Evolutionary conservation across 306 rosid genomes (phyloP).

Genomic region (Mimosa bimucronata): DNA sequence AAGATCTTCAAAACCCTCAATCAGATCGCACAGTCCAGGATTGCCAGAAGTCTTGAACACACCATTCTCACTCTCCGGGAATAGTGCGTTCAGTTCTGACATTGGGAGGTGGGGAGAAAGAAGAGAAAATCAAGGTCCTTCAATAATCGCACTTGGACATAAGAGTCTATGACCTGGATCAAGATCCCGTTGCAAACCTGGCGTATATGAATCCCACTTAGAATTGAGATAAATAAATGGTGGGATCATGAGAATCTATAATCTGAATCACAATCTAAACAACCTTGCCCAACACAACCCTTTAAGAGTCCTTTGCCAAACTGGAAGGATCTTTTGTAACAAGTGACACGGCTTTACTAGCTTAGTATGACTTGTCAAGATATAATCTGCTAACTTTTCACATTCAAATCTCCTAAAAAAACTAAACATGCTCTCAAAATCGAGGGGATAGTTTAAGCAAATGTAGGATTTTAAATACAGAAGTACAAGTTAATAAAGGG

Average conservation of each 20-base stretch:
- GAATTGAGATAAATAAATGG: background rate
- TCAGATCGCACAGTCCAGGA: background rate
- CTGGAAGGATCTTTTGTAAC: slow-evolving; percentile 1
- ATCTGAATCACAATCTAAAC: background rate
- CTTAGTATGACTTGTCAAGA: background rate
- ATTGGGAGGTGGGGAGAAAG: background rate
- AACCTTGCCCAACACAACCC: background rate
- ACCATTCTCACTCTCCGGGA: background rate
- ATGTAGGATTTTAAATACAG: background rate
- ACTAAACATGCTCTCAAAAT: background rate
- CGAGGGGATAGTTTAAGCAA: background rate
- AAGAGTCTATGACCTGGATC: background rate
- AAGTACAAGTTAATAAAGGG: slow-evolving; percentile 17
- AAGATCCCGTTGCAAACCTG: background rate
- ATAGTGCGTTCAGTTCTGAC: background rate
- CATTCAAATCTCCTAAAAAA: slow-evolving; percentile 5
- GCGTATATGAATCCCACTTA: background rate
- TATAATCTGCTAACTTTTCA: slow-evolving; percentile 7
- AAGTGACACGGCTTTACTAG: background rate
- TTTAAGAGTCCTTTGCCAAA: background rate
- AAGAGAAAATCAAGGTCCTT: background rate
- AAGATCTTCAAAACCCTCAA: background rate
- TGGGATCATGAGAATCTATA: background rate
- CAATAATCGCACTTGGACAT: background rate
- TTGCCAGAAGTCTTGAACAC: background rate